phyloP scores from a whole-genome alignment of 495 filamentous ascomycete genomes.

The Neurospora sp. region DNA sequence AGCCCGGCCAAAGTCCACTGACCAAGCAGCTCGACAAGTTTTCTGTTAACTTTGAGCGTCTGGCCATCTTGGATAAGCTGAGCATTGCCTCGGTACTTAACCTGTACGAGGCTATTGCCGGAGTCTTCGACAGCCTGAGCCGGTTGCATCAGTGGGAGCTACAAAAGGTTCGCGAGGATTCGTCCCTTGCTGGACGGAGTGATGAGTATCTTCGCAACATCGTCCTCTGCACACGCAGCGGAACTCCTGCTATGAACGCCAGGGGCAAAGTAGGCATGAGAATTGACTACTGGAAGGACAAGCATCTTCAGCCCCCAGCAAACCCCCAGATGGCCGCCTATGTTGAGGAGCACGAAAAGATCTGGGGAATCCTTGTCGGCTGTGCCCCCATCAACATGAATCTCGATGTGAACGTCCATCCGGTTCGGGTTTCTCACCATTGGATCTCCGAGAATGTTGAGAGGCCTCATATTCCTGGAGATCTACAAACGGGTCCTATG shows the following conservation, averaged over 20 bases:
- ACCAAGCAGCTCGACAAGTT: conserved; percentile 61
- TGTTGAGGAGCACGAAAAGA: conserved; percentile 24
- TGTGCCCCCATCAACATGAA: conserved; percentile 37
- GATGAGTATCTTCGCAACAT: conserved; percentile 42
- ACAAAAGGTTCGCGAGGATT: conserved; percentile 47
- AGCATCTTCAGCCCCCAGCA: conserved; percentile 36
- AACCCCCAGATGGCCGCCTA: conserved; percentile 15
- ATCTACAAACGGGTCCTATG: conserved; percentile 31
- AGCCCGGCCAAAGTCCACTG: conserved; percentile 35
- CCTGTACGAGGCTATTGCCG: conserved; percentile 81
- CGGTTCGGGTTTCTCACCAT: conserved; percentile 52
- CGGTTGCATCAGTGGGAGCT: conserved; percentile 59
- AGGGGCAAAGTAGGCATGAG: conserved; percentile 61
- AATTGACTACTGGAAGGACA: conserved; percentile 79
- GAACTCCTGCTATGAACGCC: conserved; percentile 69
- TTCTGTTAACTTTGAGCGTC: conserved; percentile 66
- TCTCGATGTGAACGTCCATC: conserved; percentile 35
- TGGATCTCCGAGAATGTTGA: conserved; percentile 56
- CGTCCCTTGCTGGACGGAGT: conserved; percentile 31
- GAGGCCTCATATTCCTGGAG: conserved; percentile 32
- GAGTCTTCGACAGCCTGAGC: conserved; percentile 57
- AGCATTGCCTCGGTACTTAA: conserved; percentile 64
- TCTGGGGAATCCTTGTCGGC: conserved; percentile 55
- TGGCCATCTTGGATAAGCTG: conserved; percentile 70
- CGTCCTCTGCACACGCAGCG: conserved; percentile 58